phyloP scores from a whole-genome alignment of 2,329 filamentous ascomycete species.

The Cordyceps fumosorosea region DNA sequence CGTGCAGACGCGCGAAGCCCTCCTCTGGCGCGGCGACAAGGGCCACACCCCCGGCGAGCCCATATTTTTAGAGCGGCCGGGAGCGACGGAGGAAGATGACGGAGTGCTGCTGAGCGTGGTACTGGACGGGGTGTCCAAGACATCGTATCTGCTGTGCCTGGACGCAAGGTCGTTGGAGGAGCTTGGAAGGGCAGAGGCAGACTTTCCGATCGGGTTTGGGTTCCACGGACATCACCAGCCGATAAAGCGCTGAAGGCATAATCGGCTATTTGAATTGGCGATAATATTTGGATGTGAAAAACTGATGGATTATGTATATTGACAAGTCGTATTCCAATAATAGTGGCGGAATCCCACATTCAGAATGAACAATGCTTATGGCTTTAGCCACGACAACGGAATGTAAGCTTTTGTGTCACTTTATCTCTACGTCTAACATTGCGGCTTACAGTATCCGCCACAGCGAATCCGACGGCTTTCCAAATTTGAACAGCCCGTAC shows the following conservation, averaged over 20 bases:
- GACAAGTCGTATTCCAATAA: background rate
- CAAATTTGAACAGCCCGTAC: slow-evolving; percentile 38
- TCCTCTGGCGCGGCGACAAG: slow-evolving; percentile 49
- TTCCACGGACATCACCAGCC: slow-evolving; percentile 54
- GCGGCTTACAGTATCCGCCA: slow-evolving; percentile 35
- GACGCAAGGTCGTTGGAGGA: slow-evolving; percentile 58
- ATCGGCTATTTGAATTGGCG: background rate
- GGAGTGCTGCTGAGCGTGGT: slow-evolving; percentile 57
- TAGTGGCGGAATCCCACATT: background rate
- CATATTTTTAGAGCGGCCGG: slow-evolving; percentile 52
- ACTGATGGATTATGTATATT: background rate
- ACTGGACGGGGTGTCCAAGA: slow-evolving; percentile 51
- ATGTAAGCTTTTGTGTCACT: background rate
- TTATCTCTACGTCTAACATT: background rate
- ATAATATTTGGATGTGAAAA: background rate
- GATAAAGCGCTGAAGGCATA: background rate
- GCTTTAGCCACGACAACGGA: background rate
- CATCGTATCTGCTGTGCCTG: slow-evolving; percentile 60
- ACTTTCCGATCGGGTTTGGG: slow-evolving; percentile 53
- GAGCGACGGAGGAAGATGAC: slow-evolving; percentile 49
- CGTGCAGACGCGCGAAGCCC: slow-evolving; percentile 40
- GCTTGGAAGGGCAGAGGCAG: slow-evolving; percentile 55
- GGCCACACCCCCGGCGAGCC: slow-evolving; percentile 64
- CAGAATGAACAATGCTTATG: background rate
- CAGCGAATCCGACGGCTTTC: slow-evolving; percentile 34